These are phyloP conservation scores for Cladochytrium replicatum DNA, from an alignment of 192 early-diverging fungal species.

Conservation along the genomic window DNA sequence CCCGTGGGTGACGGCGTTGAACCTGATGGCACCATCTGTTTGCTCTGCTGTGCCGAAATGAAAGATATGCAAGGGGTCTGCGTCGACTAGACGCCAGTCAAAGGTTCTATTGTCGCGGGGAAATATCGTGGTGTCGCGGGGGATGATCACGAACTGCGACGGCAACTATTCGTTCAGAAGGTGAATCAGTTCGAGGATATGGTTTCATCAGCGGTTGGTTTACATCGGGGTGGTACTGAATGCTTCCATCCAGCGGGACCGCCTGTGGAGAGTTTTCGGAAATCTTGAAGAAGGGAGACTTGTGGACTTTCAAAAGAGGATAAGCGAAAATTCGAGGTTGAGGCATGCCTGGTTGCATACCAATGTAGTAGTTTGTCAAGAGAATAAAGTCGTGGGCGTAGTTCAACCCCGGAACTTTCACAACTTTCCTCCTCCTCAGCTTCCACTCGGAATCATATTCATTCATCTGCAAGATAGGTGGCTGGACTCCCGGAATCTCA, in stretches of 20 bases:
- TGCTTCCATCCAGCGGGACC: no score
- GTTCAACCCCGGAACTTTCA: neutral
- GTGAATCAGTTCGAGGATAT: no score
- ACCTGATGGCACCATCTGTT: neutral
- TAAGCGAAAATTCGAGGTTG: no score
- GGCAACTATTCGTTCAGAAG: no score
- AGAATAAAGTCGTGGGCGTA: neutral
- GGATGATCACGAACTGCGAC: no score
- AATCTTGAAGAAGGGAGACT: neutral
- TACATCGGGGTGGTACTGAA: no score
- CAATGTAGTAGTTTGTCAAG: neutral
- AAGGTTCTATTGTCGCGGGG: no score
- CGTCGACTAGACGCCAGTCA: neutral
- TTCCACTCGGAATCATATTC: neutral
- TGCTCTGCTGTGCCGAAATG: neutral
- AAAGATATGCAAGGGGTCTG: neutral
- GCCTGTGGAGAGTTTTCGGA: no score
- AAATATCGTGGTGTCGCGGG: no score
- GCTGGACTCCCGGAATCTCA: neutral
- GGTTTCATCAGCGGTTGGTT: neutral
- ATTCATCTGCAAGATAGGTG: neutral
- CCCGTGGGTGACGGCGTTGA: neutral
- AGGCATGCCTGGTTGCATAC: no score
- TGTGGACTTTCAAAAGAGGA: neutral
- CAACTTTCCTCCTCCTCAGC: neutral